Evolutionary conservation across 2,329 filamentous ascomycete genomes (phyloP).

Genomic region (Exophiala phaeomuriformis): DNA sequence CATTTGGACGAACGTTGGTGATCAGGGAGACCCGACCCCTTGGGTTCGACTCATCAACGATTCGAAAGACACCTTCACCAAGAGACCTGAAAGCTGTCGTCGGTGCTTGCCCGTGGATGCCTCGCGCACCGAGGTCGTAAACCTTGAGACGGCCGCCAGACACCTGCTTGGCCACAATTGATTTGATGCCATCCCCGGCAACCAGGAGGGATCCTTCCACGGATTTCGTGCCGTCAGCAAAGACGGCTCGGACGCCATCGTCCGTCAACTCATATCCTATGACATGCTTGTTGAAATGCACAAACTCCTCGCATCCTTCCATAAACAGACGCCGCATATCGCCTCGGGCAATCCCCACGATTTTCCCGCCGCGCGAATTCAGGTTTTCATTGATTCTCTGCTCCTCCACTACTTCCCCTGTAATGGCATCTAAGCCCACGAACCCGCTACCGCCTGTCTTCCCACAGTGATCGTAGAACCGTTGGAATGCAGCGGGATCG

Average conservation of each 20-base stretch:
- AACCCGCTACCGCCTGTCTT: conserved; percentile 51
- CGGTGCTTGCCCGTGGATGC: conserved; percentile 60
- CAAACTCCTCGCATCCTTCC: conserved; percentile 47
- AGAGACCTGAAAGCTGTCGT: conserved; percentile 54
- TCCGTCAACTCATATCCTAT: conserved; percentile 51
- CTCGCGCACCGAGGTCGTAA: conserved; percentile 56
- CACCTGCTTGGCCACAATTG: conserved; percentile 53
- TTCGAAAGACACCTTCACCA: conserved; percentile 57
- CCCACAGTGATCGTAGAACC: conserved; percentile 31
- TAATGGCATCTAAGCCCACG: conserved; percentile 46
- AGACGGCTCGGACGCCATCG: conserved; percentile 50
- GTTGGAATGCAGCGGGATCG: conserved; percentile 21
- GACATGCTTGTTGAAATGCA: conserved; percentile 52
- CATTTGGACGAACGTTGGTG: conserved; percentile 55
- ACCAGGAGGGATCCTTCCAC: conserved; percentile 54
- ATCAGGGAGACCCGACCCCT: conserved; percentile 49
- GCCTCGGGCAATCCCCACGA: conserved; percentile 55
- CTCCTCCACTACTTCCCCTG: conserved; percentile 41
- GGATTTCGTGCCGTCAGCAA: conserved; percentile 54
- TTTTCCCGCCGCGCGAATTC: conserved; percentile 49
- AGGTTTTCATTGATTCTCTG: conserved; percentile 32
- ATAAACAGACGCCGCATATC: conserved; percentile 57
- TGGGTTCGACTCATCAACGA: conserved; percentile 43
- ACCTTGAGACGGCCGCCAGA: conserved; percentile 52
- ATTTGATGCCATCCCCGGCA: conserved; percentile 58